These are phyloP conservation scores for Raffaelea deltoideospora DNA, from an alignment of 2,329 filamentous ascomycete species.

Conservation along the genomic window DNA sequence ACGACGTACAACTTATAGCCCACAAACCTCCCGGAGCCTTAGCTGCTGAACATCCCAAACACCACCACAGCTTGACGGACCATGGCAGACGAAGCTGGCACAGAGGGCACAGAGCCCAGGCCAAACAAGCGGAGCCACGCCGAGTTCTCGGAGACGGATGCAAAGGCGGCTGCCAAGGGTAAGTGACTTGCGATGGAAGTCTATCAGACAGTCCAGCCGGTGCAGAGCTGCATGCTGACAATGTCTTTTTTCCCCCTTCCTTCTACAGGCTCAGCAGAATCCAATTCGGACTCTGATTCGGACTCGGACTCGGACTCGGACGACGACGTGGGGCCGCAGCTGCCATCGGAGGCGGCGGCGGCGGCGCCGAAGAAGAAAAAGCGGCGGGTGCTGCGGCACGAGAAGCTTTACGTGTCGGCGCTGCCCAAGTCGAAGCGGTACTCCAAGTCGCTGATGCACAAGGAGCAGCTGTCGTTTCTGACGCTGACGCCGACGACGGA, in stretches of 20 bases:
- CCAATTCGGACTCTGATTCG: constrained; percentile 1
- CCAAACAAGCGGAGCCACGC: constrained; percentile 41
- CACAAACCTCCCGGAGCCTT: too few relatives aligned
- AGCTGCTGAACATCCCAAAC: too few relatives aligned
- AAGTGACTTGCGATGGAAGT: too few relatives aligned
- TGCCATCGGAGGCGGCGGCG: constrained; percentile 62
- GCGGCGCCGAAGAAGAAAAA: constrained; percentile 75
- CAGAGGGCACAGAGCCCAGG: constrained; percentile 18
- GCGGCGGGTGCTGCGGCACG: constrained; percentile 76
- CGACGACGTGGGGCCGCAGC: constrained; percentile 85
- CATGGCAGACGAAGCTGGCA: constrained; percentile 8
- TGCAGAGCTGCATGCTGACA: too few relatives aligned
- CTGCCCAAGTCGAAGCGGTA: constrained; percentile 71
- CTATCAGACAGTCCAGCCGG: too few relatives aligned
- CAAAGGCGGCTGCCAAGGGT: constrained; percentile 2
- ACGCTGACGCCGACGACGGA: constrained; percentile 84
- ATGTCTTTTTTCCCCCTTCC: too few relatives aligned
- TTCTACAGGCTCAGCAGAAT: neutral
- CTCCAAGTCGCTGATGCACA: constrained; percentile 96
- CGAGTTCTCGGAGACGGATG: constrained; percentile 34
- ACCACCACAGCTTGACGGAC: neutral
- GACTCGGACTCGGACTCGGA: constrained; percentile 35
- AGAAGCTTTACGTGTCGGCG: constrained; percentile 87
- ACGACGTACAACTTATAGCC: constrained; percentile 12
- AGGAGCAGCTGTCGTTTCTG: constrained; percentile 78